A percentile compares a stretch with the other conserved stretches of the same genome.
These are phyloP conservation scores for Talaromyces marneffei DNA, from an alignment of 2,329 filamentous ascomycete species.

Conservation along the genomic window DNA sequence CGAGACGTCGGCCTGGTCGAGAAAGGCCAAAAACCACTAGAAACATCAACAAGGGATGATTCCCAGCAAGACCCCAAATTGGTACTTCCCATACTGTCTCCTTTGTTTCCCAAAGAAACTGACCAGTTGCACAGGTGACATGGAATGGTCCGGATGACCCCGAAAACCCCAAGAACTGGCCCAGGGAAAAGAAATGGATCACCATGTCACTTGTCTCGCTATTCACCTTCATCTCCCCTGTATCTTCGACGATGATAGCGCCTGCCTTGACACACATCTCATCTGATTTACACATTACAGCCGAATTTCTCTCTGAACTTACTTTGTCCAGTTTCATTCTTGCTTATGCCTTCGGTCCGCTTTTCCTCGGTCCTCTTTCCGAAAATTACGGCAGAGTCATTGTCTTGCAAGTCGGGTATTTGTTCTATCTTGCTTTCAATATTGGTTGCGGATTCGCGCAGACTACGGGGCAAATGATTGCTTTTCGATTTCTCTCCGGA, in stretches of 20 bases:
- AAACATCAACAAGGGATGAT: too few species aligned
- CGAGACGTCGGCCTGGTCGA: neutral
- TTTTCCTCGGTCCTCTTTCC: neutral
- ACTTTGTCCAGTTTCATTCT: conserved; percentile 3
- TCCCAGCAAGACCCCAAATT: neutral
- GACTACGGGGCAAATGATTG: conserved; percentile 48
- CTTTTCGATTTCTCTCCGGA: conserved; percentile 54
- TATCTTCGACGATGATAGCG: conserved; percentile 51
- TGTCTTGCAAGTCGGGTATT: neutral
- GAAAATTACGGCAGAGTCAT: neutral
- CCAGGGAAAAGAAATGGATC: neutral
- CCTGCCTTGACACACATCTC: conserved; percentile 24
- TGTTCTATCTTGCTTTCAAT: conserved; percentile 3
- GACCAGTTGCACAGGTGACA: neutral
- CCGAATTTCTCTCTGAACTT: neutral
- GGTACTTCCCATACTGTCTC: neutral
- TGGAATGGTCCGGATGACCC: conserved; percentile 8
- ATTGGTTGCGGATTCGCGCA: conserved; percentile 27
- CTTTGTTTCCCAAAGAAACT: neutral
- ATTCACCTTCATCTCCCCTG: neutral
- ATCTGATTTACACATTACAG: neutral
- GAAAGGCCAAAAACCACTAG: neutral
- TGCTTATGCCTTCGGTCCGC: neutral
- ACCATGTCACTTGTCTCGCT: neutral
- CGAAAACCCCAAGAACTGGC: conserved; percentile 2